Percentiles rank a stretch among this genome's conserved stretches.
phyloP scores from a whole-genome alignment of 1,284 basidiomycete species.

The Flammula alnicola region DNA sequence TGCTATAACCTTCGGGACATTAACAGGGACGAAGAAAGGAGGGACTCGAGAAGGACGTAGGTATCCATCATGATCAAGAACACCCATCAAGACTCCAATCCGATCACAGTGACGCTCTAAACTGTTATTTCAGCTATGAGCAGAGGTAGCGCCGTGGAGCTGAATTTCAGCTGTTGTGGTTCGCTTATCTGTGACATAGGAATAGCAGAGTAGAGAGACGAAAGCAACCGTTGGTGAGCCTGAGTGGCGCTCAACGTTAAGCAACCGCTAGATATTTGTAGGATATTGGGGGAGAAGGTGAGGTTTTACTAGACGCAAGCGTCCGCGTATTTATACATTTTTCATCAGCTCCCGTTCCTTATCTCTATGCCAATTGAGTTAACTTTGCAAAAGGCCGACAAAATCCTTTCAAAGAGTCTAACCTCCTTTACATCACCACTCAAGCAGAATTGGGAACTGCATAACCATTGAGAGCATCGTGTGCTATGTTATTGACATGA shows the following conservation, averaged over 20 bases:
- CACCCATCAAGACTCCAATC: neutral
- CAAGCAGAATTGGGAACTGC: slow-evolving; percentile 10
- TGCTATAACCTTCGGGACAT: too few species aligned
- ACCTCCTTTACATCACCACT: neutral
- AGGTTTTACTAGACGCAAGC: neutral
- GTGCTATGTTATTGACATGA: slow-evolving; percentile 1
- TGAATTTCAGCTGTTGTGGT: slow-evolving; percentile 26
- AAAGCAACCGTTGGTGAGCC: neutral
- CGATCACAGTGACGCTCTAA: slow-evolving; percentile 3
- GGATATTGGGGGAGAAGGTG: neutral
- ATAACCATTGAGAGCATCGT: slow-evolving; percentile 16
- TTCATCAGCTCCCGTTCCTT: neutral
- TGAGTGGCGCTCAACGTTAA: neutral
- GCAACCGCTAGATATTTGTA: neutral
- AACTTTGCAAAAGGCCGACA: slow-evolving; percentile 12
- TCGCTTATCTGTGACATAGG: slow-evolving; percentile 34
- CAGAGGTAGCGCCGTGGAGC: slow-evolving; percentile 32
- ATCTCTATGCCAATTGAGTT: neutral
- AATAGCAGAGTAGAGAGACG: slow-evolving; percentile 36
- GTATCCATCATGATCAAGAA: too few species aligned
- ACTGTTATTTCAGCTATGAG: slow-evolving; percentile 48
- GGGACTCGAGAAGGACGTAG: too few species aligned
- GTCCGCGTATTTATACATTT: slow-evolving; percentile 18
- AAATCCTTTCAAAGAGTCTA: neutral
- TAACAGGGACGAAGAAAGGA: too few species aligned